Base-by-base conservation (phyloP, 805 yeast genomes). In the Candida germanica region DNA sequence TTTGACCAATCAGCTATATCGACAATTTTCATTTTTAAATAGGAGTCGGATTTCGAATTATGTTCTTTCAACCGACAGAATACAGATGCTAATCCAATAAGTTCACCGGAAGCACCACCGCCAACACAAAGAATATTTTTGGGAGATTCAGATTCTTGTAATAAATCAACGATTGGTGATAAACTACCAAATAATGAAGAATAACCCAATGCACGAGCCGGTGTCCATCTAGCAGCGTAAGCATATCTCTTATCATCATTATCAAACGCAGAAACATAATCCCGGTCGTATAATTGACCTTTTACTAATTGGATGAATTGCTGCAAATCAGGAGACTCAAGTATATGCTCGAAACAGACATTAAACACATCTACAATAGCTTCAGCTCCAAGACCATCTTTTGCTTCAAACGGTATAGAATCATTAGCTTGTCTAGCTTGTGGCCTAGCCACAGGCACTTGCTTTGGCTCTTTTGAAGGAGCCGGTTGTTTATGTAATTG, bases 21-120 rank as follows among this genome's bases (percentile, higher is more conserved):
- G 0, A 86, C 70, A 6, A 85, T 63, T 26, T 73, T 66, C 11
- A 87, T 55, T 19, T 66, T 60, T 18, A 80, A 51, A 6, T 40
- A 39, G 2, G 71, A 63, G 6, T 39, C 51, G 19, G 52, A 58
- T 24, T 44, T 58, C 4, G 71, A 58, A 37, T 54, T 47, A 32
- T 47, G 48, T 36, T 58, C 68, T 39, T 68, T 68, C 20, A 58
- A 48, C 30, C 66, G 48, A 32, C 71, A 64, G 43, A 78, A 80
- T 1, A 83, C 62, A 12, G 88, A 70, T 1, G 77, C 76, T 28
- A 86, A 51, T 0, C 77, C 85, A 21, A 79, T 77, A 16, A 87
- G 58, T 53, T 87, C 96, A 2, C 87, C 85, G 4, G 91, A 86
- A 0, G 96, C 96, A 23, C 96, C 96, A 16, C 94, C 96, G 13